Evolutionary conservation across 495 filamentous ascomycete species (phyloP), one percentile per base, ranked within the genome.

Genomic region (Penicillium waksmanii): DNA sequence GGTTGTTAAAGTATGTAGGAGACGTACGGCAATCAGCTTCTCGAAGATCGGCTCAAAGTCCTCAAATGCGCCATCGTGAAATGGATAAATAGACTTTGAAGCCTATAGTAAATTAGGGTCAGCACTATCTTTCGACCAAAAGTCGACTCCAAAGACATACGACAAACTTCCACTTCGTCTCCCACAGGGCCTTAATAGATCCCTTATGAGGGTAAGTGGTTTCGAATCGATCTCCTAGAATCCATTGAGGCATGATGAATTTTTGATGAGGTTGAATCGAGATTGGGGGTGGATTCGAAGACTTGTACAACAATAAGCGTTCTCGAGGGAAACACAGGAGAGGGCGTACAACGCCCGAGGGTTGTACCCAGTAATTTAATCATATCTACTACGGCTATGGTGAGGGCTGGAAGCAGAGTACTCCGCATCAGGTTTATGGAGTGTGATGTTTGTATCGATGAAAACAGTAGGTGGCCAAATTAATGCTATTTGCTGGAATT

Each of bases 41-140:
- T 82, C 60, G 55, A 92, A 90, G 42, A 92, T 83, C n/a, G 86
- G 85, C 58, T 85, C 80, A 60, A 94, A 92, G 71, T 94, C 90
- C 49, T 86, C 82, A 48, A 81, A 80, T 0, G 76, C 70, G 18
- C 87, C 86, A 67, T 92, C 89, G 73, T 91, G 89, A 77, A 93
- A 94, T 0, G 90, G 90, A 62, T 94, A 94, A 25, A 93, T 77
- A 36, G 84, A 80, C 70, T 84, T 85, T 38, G 66, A 60, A 68
- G 85, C 88, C 79, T 87, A 55, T n/a, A 33, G 34, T n/a, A 5
- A 13, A 46, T 38, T n/a, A 31, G 1, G 58, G 31, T 71, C 56
- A 68, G 62, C 8, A 10, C 27, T 3, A 43, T 33, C 40, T 55
- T 5, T 15, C n/a, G 40, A 15, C 25, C 15, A 34, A 13, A 12